Percentiles rank a stretch among this genome's conserved stretches.
Evolutionary conservation across 2,329 filamentous ascomycete genomes (phyloP).

Genomic region (Penicillium frequentans): DNA sequence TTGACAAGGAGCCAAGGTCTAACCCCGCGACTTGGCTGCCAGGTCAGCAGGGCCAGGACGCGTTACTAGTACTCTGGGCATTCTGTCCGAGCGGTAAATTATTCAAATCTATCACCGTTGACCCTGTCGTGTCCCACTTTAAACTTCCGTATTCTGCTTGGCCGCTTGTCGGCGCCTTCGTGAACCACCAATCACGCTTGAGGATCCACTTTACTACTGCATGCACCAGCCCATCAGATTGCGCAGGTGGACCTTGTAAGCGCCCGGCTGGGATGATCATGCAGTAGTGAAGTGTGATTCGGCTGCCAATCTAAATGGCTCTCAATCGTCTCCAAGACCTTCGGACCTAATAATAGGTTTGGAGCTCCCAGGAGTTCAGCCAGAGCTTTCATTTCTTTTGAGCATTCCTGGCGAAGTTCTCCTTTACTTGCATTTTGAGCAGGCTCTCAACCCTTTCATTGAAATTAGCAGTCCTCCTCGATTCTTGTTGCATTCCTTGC

Average conservation of each 20-base stretch:
- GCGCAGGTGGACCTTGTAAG: constrained; percentile 8
- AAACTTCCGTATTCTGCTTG: constrained; percentile 3
- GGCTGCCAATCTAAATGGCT: not conserved
- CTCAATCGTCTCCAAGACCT: not conserved
- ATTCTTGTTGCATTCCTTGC: not conserved
- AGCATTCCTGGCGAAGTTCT: not conserved
- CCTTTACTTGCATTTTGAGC: not conserved
- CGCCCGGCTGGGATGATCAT: constrained; percentile 17
- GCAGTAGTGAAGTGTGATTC: constrained; percentile 22
- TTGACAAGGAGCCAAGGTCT: not conserved
- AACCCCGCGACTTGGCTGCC: not conserved
- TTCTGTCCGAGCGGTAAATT: not conserved
- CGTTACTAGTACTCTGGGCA: not conserved
- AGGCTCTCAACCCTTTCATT: not conserved
- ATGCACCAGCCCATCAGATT: constrained; percentile 12
- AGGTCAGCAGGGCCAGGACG: not conserved
- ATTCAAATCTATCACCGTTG: not conserved
- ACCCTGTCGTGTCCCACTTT: not conserved
- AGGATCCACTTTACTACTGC: constrained; percentile 4
- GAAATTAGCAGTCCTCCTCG: not conserved
- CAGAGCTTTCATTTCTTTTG: not conserved
- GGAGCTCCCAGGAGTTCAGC: constrained; percentile 7
- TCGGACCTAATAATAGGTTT: constrained; percentile 14
- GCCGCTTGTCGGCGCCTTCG: not conserved
- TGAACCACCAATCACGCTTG: constrained; percentile 1